Percentiles rank a stretch among this genome's conserved stretches.
Conservation (phyloP, 2,329 filamentous ascomycete species). For the Harringtonia aguacate region DNA sequence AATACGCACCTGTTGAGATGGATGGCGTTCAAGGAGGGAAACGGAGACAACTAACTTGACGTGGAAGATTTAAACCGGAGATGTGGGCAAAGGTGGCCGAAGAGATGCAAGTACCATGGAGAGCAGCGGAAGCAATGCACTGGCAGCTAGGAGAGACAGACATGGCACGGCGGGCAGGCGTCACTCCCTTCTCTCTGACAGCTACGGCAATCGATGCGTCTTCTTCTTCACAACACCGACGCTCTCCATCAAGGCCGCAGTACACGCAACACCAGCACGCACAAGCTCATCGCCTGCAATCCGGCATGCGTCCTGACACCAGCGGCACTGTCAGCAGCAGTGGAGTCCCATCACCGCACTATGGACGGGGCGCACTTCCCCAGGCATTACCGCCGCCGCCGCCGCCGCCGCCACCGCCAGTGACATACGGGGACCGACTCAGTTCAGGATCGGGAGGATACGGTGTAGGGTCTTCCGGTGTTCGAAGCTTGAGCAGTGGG, state of each 20-base stretch:
- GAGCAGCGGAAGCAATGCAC: conserved; percentile 94
- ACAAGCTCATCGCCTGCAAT: conserved; percentile 30
- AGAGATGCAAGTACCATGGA: conserved; percentile 91
- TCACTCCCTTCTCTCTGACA: conserved; percentile 70
- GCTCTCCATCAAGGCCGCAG: conserved; percentile 22
- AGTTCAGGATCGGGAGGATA: neutral
- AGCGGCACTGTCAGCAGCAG: conserved; percentile 15
- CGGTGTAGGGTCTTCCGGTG: no score
- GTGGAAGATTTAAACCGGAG: conserved; percentile 78
- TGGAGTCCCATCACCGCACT: conserved; percentile 28
- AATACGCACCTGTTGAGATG: no score
- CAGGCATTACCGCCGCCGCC: conserved; percentile 6
- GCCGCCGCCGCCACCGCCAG: conserved; percentile 5
- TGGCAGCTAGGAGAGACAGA: conserved; percentile 92
- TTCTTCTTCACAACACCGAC: conserved; percentile 17
- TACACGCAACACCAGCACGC: conserved; percentile 17
- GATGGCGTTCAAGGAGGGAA: neutral
- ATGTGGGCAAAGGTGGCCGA: conserved; percentile 97
- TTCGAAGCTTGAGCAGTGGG: neutral
- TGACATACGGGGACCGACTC: conserved; percentile 6
- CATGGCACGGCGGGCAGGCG: conserved; percentile 86
- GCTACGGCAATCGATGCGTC: conserved; percentile 32
- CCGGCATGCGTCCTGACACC: conserved; percentile 14
- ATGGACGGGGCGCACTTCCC: conserved; percentile 24
- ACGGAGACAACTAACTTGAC: conserved; percentile 11